These are phyloP conservation scores for Chytridium lagenaria DNA, from an alignment of 371 early-diverging fungal species.

Conservation along the genomic window DNA sequence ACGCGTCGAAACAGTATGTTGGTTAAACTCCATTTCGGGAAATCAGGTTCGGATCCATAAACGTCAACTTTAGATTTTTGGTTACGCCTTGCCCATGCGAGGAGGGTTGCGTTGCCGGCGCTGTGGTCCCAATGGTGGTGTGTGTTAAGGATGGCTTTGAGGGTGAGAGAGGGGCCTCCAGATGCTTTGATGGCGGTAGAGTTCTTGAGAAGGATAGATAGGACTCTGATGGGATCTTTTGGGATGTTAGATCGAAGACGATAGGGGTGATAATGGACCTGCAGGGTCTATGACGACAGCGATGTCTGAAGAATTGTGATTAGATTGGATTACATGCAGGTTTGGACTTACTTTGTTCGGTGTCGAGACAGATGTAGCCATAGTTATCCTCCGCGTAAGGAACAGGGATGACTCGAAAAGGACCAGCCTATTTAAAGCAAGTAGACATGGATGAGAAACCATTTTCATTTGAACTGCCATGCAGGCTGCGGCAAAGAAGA, in stretches of 20 bases:
- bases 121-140: conserved; percentile 34
- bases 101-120: background rate
- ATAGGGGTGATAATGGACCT: background rate
- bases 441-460: too few relatives aligned
- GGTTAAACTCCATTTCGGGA: conserved; percentile 12
- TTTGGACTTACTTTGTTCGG: background rate
- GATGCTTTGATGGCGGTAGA: background rate
- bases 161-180: background rate
- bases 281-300: conserved; percentile 25
- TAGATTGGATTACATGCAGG: background rate
- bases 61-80: background rate
- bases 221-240: background rate
- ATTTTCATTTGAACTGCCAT: too few relatives aligned
- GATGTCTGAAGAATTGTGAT: background rate
- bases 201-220: background rate
- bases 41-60: conserved; percentile 18
- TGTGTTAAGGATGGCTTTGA: conserved; percentile 20
- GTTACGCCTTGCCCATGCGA: background rate
- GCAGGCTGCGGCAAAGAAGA: too few relatives aligned
- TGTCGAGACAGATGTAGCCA: conserved; percentile 20
- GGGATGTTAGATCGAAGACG: too few relatives aligned
- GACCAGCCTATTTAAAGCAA: conserved; percentile 3
- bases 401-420: conserved; percentile 27
- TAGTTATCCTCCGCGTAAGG: conserved; percentile 28
- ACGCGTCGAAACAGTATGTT: conserved; percentile 12